These are phyloP conservation scores for Xerocomus spinulosus DNA, from an alignment of 768 basidiomycete genomes.

Conservation along the genomic window DNA sequence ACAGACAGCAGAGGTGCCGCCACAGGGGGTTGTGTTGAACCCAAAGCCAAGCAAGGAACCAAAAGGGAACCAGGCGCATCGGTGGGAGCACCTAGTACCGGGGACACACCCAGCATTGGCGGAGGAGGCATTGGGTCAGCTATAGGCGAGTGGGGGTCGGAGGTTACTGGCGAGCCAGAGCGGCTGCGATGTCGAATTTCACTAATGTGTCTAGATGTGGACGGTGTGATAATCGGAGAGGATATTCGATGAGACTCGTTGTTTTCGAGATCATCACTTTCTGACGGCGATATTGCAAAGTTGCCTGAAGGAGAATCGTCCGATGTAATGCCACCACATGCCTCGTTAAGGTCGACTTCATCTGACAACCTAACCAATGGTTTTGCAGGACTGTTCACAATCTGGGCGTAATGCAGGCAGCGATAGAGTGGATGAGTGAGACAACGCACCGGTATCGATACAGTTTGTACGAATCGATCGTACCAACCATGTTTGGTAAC, in stretches of 20 bases:
- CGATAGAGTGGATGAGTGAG: background rate
- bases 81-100: background rate
- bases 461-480: conserved; percentile 35
- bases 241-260: background rate
- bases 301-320: conserved; percentile 1
- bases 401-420: conserved; percentile 12
- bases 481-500: conserved; percentile 58
- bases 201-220: background rate
- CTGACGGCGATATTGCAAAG: background rate
- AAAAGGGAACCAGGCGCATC: background rate
- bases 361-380: conserved; percentile 12
- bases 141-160: background rate
- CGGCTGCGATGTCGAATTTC: background rate
- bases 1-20: background rate
- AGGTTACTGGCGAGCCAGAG: background rate
- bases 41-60: background rate
- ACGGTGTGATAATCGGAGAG: background rate
- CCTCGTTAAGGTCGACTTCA: conserved; percentile 2
- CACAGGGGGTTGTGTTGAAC: background rate
- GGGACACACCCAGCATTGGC: background rate
- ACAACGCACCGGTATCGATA: conserved; percentile 23
- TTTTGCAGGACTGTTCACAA: conserved; percentile 13
- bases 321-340: background rate
- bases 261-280: background rate
- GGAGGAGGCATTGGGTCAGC: conserved; percentile 1